Base-by-base conservation (phyloP, 805 yeast genomes). In the Barnettozyma wickerhamii region DNA sequence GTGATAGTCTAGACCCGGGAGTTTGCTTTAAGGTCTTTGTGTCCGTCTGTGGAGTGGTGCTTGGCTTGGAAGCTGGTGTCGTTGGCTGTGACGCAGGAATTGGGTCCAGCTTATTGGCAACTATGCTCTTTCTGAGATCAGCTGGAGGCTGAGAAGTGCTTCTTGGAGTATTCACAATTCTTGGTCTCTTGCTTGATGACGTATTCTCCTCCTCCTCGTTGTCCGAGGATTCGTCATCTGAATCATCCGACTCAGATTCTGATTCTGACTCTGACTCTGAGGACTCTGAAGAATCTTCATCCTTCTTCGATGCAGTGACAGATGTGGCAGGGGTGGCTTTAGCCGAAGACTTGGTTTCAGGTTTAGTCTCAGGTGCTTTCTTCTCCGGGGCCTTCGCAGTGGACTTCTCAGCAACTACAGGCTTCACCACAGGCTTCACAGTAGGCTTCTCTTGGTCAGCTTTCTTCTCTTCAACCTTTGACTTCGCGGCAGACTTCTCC, bases 91-190 rank as follows among this genome's bases (percentile, higher is more conserved):
- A 33, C 23, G 37, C 31, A 7, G 47, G 13, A 6, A 30, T 28
- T 5, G 28, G 19, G 19, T 42, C 43, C 12, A 37, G 20, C 4
- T 30, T 33, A 7, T 36, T 48, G 19, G 38, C 32, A 5, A 49
- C 47, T n/a, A 47, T 44, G 9, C 44, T 29, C 33, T 49, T 51
- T 42, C 50, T 48, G 30, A 49, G 19, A 21, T 47, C 42, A 30
- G 20, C 17, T 7, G 40, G 33, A 23, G 46, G 52, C 29, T 49
- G 51, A 6, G 51, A 44, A 19, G 43, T 41, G n/a, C 61, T 65
- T 40, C 58, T 64, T 15, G 79, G 79, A 3, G 76, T 66, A 30
- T 68, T 67, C 5, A 74, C 79, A 15, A 71, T 65, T 42, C 75
- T 62, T 41, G 71, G 63, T 7, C 69, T 64, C 32, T 59, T 65